Conservation (phyloP, 2,329 filamentous ascomycete genomes). For the Davidsoniella neocaledoniae region DNA sequence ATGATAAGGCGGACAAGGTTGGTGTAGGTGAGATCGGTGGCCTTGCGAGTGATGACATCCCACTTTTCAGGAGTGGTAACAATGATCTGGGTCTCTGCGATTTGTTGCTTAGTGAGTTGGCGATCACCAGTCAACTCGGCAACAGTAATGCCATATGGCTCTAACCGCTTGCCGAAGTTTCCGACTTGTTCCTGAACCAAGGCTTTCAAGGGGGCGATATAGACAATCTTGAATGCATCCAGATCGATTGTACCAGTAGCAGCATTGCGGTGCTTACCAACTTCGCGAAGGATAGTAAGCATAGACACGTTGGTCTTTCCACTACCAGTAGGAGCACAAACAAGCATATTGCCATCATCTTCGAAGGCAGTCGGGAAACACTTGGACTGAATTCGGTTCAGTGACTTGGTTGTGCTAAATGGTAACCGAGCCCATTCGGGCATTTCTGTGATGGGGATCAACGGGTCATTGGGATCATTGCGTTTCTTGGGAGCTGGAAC, state of each 20-base stretch:
- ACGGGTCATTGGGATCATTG: slow-evolving; percentile 59
- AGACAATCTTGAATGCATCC: slow-evolving; percentile 96
- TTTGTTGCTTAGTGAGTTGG: slow-evolving; percentile 96
- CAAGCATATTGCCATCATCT: slow-evolving; percentile 91
- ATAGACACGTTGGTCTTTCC: slow-evolving; percentile 98
- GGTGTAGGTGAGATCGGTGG: slow-evolving; percentile 90
- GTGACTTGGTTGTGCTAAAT: slow-evolving; percentile 69
- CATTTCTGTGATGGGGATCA: slow-evolving; percentile 72
- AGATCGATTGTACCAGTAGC: slow-evolving; percentile 86
- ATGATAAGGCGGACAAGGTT: slow-evolving; percentile 91
- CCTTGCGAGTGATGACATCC: slow-evolving; percentile 97
- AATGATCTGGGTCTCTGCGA: slow-evolving; percentile 92
- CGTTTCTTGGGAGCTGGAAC: slow-evolving; percentile 85
- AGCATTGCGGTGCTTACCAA: slow-evolving; percentile 84
- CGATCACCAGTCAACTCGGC: slow-evolving; percentile 95
- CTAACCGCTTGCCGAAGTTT: slow-evolving; percentile 83
- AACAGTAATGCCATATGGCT: slow-evolving; percentile 80
- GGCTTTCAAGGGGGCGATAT: slow-evolving; percentile 90
- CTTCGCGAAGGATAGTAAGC: slow-evolving; percentile 88
- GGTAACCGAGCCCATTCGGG: slow-evolving; percentile 82
- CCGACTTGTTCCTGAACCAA: slow-evolving; percentile 95
- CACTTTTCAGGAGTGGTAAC: slow-evolving; percentile 98
- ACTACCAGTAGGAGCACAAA: slow-evolving; percentile 92
- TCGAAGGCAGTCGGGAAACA: slow-evolving; percentile 84
- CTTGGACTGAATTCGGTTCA: slow-evolving; percentile 91